phyloP scores from a whole-genome alignment of 2,329 filamentous ascomycete species.

The Metarhizium sp. region DNA sequence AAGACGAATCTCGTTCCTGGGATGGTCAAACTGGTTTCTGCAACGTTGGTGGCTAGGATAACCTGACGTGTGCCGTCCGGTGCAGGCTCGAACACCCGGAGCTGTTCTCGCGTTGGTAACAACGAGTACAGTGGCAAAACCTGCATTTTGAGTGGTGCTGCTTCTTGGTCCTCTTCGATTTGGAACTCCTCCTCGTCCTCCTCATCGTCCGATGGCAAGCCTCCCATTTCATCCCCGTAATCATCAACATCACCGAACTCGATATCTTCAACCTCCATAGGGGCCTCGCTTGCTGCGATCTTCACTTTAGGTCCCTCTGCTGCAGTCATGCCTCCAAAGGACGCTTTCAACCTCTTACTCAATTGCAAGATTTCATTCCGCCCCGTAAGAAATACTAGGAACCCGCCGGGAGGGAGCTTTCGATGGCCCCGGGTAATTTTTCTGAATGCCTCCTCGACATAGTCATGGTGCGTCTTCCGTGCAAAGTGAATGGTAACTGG shows the following conservation, averaged over 20 bases:
- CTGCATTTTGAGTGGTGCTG: conserved; percentile 66
- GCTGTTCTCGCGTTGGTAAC: conserved; percentile 80
- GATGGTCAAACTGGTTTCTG: conserved; percentile 94
- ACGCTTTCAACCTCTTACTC: conserved; percentile 66
- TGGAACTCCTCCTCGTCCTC: conserved; percentile 54
- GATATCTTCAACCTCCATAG: conserved; percentile 77
- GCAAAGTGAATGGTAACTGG: conserved; percentile 86
- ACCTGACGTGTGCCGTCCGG: conserved; percentile 78
- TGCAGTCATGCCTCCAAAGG: conserved; percentile 49
- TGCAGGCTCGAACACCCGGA: conserved; percentile 78
- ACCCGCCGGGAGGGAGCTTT: conserved; percentile 82
- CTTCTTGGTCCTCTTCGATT: conserved; percentile 51
- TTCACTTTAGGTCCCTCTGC: conserved; percentile 57
- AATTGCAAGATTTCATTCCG: conserved; percentile 83
- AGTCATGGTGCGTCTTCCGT: conserved; percentile 73
- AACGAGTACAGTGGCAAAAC: conserved; percentile 92
- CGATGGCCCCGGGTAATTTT: conserved; percentile 83
- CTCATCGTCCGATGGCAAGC: conserved; percentile 46
- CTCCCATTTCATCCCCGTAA: conserved; percentile 48
- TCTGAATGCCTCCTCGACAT: conserved; percentile 78
- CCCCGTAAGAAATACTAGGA: conserved; percentile 89
- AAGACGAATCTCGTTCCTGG: conserved; percentile 94
- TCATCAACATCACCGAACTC: conserved; percentile 68
- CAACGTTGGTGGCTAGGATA: conserved; percentile 90
- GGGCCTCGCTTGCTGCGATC: conserved; percentile 67